These are phyloP conservation scores for Kluyveromyces dobzhanskii DNA, from an alignment of 805 yeast genomes.

Conservation along the genomic window DNA sequence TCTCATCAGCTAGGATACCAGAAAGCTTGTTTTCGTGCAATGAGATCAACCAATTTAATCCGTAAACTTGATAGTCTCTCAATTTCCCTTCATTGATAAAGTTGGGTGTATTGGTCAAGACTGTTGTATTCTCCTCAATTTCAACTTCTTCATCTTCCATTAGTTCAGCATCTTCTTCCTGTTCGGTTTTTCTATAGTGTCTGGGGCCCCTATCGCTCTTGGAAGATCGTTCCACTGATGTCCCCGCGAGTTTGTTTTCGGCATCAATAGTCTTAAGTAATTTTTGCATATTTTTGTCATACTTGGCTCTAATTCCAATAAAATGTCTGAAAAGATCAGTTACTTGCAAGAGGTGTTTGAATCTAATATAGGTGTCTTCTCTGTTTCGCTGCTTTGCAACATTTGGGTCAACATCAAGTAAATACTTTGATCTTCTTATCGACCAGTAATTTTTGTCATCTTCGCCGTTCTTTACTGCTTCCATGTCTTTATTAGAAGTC, in stretches of 20 bases:
- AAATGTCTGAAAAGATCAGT: conserved; percentile 86
- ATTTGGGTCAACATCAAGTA: conserved; percentile 48
- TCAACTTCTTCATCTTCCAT: conserved; percentile 72
- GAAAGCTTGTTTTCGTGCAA: conserved; percentile 80
- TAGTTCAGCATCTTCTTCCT: conserved; percentile 92
- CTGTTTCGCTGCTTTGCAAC: conserved; percentile 45
- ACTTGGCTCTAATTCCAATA: conserved; percentile 71
- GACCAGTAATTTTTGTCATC: conserved; percentile 21
- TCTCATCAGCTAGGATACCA: conserved; percentile 94
- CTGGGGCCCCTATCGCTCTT: conserved; percentile 20
- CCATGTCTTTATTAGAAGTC: background rate
- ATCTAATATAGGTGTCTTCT: conserved; percentile 69
- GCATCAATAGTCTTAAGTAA: conserved; percentile 49
- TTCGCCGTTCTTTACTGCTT: conserved; percentile 6
- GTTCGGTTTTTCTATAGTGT: conserved; percentile 81
- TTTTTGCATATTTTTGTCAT: conserved; percentile 63
- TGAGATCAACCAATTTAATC: conserved; percentile 89
- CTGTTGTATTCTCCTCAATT: conserved; percentile 43
- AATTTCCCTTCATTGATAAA: conserved; percentile 63
- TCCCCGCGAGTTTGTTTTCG: conserved; percentile 34
- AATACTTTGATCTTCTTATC: conserved; percentile 39
- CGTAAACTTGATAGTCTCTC: conserved; percentile 90
- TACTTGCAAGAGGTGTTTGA: conserved; percentile 69
- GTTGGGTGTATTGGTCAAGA: conserved; percentile 80
- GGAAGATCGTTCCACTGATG: conserved; percentile 14